Conservation (phyloP, 2,329 filamentous ascomycete genomes). For the Cladophialophora exuberans region DNA sequence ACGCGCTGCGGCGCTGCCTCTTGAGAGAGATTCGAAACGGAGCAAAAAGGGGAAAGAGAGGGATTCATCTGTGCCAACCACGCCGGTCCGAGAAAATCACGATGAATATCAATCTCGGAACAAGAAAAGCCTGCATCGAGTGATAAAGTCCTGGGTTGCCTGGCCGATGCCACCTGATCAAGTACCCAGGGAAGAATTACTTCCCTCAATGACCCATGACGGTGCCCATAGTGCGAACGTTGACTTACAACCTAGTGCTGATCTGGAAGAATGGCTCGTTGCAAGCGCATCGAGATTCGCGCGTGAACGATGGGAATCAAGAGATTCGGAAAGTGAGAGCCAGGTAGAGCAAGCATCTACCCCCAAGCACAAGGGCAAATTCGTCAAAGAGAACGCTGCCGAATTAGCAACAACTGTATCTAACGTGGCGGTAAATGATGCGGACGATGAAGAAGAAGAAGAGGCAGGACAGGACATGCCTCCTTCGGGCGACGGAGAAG, state of each 20-base stretch:
- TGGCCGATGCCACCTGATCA: slow-evolving; percentile 73
- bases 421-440: background rate
- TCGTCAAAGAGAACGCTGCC: background rate
- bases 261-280: slow-evolving; percentile 71
- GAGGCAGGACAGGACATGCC: background rate
- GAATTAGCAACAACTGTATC: slow-evolving; percentile 3
- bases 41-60: slow-evolving; percentile 19
- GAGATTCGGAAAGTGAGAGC: slow-evolving; percentile 20
- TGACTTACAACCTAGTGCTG: slow-evolving; percentile 53
- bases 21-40: slow-evolving; percentile 1
- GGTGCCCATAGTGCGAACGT: slow-evolving; percentile 6
- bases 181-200: slow-evolving; percentile 64
- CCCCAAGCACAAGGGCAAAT: background rate
- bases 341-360: background rate
- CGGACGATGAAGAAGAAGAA: background rate
- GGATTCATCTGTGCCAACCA: slow-evolving; percentile 9
- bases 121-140: slow-evolving; percentile 40
- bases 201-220: slow-evolving; percentile 35
- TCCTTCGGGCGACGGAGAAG: background rate
- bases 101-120: slow-evolving; percentile 31
- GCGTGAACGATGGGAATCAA: slow-evolving; percentile 59
- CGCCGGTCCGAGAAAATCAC: background rate
- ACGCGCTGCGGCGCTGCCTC: slow-evolving; percentile 40
- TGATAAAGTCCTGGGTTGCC: slow-evolving; percentile 72
- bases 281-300: slow-evolving; percentile 68